Base-by-base conservation (phyloP, 306 rosid genomes). In the Pyrus pyrifolia region DNA sequence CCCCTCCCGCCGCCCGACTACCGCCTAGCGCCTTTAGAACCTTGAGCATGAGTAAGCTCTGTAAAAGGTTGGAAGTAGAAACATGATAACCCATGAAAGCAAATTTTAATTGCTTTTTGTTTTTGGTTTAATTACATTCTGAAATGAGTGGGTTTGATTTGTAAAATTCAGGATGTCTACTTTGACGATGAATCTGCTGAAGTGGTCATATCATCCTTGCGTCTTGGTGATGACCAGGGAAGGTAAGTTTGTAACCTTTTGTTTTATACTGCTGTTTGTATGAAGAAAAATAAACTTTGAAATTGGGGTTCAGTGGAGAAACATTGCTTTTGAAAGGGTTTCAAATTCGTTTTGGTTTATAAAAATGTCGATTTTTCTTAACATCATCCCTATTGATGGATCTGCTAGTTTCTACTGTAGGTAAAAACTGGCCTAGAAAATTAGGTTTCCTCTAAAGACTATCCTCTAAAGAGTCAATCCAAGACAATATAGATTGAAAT, bases 151-250 rank as follows among this genome's bases (percentile, higher is more conserved):
- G 52, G 40, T 75, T 69, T 71, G 49, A 60, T 78, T 73, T 71
- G 75, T 9, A 29, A 72, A 67, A 55, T 78, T 78, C 91, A 96
- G 99, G 97, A 93, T 69, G 99, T 89, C 80, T 96, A 96, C 88
- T 96, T 93, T 86, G 97, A 89, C 58, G 98, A 96, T 67, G 99
- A 96, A 69, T 96, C 98, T 79, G 97, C 98, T 49, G 98, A 96
- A 84, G 98, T 93, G 25, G 97, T 91, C 67, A 91, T 96, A 87
- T 96, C 99, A 23, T 91, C 97, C 73, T 83, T 96, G 64, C 87
- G 98, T 82, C 98, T 96, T 19, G 87, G 97, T 67, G 98, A 92
- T 81, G 99, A 96, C 62, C 93, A 93, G 79, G 99, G 99, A 83
- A 93, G 99, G 99, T 96, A 72, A 83, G 97, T 86, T 80, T 72